phyloP scores from a whole-genome alignment of 2,329 filamentous ascomycete genomes.

The Fusarium pseudoanthophilum region DNA sequence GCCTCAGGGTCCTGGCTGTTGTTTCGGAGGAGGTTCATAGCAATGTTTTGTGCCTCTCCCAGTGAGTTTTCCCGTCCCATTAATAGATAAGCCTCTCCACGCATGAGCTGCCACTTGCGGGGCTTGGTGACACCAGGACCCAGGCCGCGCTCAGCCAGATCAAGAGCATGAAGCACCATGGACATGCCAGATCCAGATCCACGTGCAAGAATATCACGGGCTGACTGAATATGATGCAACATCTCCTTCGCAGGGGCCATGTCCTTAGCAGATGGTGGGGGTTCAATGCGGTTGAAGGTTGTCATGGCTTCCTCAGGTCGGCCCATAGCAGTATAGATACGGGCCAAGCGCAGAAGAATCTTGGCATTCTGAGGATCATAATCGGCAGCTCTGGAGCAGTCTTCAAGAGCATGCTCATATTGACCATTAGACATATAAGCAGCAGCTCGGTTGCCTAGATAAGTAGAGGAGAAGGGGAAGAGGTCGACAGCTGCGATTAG shows the following conservation, averaged over 20 bases:
- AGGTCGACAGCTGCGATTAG: conserved; percentile 79
- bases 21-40: conserved; percentile 83
- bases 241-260: conserved; percentile 84
- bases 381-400: conserved; percentile 84
- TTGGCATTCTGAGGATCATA: conserved; percentile 89
- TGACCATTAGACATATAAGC: conserved; percentile 90
- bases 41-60: conserved; percentile 91
- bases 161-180: conserved; percentile 91
- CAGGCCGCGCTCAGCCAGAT: conserved; percentile 86
- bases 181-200: conserved; percentile 84
- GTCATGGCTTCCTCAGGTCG: conserved; percentile 87
- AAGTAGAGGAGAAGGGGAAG: conserved; percentile 86
- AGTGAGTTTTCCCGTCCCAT: conserved; percentile 91
- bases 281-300: conserved; percentile 82
- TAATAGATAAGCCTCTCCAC: conserved; percentile 90
- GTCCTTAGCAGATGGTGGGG: conserved; percentile 85
- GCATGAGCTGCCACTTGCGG: conserved; percentile 93
- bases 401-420: conserved; percentile 83
- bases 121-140: conserved; percentile 81
- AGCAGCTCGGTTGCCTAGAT: conserved; percentile 93
- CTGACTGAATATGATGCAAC: conserved; percentile 82
- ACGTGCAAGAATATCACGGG: conserved; percentile 78
- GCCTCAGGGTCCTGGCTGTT: conserved; percentile 96
- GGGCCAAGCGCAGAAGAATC: conserved; percentile 85
- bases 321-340: conserved; percentile 89